Percentiles rank a stretch among this genome's conserved stretches.
These are phyloP conservation scores for Epichloe baconii DNA, from an alignment of 2,329 filamentous ascomycete species.

Conservation along the genomic window DNA sequence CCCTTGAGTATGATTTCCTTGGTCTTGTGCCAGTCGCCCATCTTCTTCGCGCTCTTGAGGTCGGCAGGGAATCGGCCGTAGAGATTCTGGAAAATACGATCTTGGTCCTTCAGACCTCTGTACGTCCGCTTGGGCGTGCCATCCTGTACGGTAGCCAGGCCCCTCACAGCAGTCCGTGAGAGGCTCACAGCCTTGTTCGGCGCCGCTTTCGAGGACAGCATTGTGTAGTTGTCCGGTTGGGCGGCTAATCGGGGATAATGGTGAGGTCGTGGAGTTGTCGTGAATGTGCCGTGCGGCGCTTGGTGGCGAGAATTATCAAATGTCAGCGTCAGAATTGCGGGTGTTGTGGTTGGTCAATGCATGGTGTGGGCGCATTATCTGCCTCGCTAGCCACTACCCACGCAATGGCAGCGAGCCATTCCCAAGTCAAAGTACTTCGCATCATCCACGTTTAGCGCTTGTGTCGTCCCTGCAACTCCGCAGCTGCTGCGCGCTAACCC, in stretches of 20 bases:
- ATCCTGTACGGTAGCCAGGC: conserved; percentile 73
- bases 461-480: neutral
- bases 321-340: conserved; percentile 25
- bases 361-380: conserved; percentile 15
- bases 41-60: conserved; percentile 89
- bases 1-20: conserved; percentile 97
- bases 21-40: conserved; percentile 98
- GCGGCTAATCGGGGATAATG: conserved; percentile 8
- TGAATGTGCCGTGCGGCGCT: conserved; percentile 22
- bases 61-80: conserved; percentile 88
- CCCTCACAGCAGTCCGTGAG: conserved; percentile 41
- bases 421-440: neutral
- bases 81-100: conserved; percentile 97
- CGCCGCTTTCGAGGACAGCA: conserved; percentile 33
- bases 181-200: conserved; percentile 25
- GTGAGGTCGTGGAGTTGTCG: conserved; percentile 15
- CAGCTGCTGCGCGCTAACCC: neutral
- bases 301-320: conserved; percentile 18
- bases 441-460: neutral
- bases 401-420: fast-evolving
- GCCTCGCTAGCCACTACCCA: conserved; percentile 17
- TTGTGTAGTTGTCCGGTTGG: conserved; percentile 21
- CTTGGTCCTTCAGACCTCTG: conserved; percentile 86
- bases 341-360: conserved; percentile 29
- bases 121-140: conserved; percentile 57